Evolutionary conservation across 2,329 filamentous ascomycete genomes (phyloP).

Genomic region (Pseudohalonectria lignicola): DNA sequence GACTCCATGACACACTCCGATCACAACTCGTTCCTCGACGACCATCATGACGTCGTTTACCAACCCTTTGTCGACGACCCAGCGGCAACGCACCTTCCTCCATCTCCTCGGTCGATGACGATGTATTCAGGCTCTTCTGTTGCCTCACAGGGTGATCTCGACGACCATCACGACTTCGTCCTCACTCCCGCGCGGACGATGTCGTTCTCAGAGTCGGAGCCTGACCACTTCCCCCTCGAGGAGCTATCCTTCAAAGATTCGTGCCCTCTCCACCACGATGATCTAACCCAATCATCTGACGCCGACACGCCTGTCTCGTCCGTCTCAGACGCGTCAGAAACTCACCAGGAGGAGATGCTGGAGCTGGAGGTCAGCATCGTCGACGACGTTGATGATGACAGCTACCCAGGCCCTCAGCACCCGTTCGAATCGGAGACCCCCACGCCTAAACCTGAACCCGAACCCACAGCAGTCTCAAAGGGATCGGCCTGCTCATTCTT

Average conservation of each 20-base stretch:
- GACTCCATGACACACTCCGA: slow-evolving; percentile 19
- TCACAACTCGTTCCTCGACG: slow-evolving; percentile 27
- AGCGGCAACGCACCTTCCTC: slow-evolving; percentile 22
- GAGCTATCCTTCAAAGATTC: slow-evolving; percentile 16
- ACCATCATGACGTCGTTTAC: slow-evolving; percentile 29
- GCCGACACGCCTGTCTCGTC: slow-evolving; percentile 31
- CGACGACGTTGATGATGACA: slow-evolving; percentile 1
- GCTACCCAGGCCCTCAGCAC: slow-evolving; percentile 2
- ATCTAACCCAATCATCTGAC: slow-evolving; percentile 31
- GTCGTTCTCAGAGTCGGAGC: slow-evolving; percentile 41
- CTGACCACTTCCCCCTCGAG: slow-evolving; percentile 23
- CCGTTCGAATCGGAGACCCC: slow-evolving; percentile 12
- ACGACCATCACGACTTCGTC: slow-evolving; percentile 20
- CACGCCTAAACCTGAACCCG: slow-evolving; percentile 13
- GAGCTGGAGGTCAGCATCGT: slow-evolving; percentile 6
- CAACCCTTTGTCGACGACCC: slow-evolving; percentile 7
- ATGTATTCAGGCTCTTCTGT: slow-evolving; percentile 31
- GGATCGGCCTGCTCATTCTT: slow-evolving; percentile 8
- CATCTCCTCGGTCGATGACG: slow-evolving; percentile 39
- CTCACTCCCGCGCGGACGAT: slow-evolving; percentile 33
- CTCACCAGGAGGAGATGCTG: slow-evolving; percentile 7
- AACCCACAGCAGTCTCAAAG: not conserved
- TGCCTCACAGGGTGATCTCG: slow-evolving; percentile 23
- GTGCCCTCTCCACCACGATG: slow-evolving; percentile 22
- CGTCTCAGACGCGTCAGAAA: slow-evolving; percentile 33